Percentiles rank a stretch among this genome's conserved stretches.
These are phyloP conservation scores for Cladorrhinum sp. DNA, from an alignment of 2,329 filamentous ascomycete species.

Conservation along the genomic window DNA sequence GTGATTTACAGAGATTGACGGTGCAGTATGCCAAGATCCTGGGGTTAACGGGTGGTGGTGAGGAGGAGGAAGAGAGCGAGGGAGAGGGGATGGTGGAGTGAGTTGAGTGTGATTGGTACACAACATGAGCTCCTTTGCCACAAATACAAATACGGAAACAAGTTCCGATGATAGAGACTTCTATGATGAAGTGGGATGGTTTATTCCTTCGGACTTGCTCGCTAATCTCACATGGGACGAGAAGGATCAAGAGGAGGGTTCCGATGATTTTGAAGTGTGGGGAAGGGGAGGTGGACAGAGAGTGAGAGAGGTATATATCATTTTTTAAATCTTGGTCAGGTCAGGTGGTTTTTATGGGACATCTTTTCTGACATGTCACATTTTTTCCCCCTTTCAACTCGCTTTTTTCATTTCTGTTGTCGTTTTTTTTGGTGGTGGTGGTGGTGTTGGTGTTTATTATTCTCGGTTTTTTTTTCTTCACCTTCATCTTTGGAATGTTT, in stretches of 20 bases:
- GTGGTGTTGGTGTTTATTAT: background rate
- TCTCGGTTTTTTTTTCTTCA: background rate
- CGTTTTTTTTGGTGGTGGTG: background rate
- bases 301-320: background rate
- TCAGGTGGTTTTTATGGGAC: background rate
- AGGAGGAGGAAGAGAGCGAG: conserved; percentile 32
- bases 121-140: conserved; percentile 12
- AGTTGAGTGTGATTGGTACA: background rate
- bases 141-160: background rate
- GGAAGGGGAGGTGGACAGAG: too few species aligned
- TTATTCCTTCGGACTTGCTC: background rate
- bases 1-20: conserved; percentile 90
- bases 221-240: background rate
- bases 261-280: background rate
- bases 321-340: background rate
- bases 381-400: background rate
- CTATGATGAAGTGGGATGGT: background rate
- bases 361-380: background rate
- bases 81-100: conserved; percentile 24
- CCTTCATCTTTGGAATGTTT: background rate
- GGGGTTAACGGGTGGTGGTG: conserved; percentile 55
- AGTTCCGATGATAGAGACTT: background rate
- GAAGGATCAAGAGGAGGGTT: background rate
- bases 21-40: conserved; percentile 89
- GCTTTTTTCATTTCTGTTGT: too few species aligned